A percentile compares a stretch with the other conserved stretches of the same genome.
phyloP scores from a whole-genome alignment of 306 rosid species.

The Casuarina glauca region DNA sequence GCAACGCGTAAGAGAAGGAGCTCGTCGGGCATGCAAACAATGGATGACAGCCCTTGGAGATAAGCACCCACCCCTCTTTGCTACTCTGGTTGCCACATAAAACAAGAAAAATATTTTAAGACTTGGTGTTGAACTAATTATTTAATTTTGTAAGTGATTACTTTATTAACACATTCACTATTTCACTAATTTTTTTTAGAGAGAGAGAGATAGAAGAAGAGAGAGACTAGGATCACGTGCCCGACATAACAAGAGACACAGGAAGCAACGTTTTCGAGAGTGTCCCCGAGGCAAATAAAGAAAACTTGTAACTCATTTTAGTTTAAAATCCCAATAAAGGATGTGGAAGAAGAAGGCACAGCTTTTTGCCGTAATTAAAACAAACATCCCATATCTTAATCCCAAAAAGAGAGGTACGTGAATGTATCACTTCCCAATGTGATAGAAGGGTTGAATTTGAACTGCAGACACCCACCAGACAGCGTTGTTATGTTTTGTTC shows the following conservation, averaged over 20 bases:
- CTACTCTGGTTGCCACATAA: too few relatives aligned
- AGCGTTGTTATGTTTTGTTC: conserved; percentile 18
- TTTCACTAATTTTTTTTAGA: too few relatives aligned
- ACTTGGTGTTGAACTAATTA: too few relatives aligned
- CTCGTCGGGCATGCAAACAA: too few relatives aligned
- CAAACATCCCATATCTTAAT: conserved; percentile 41
- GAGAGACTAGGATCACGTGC: conserved; percentile 23
- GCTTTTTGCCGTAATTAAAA: conserved; percentile 18
- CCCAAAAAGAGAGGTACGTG: conserved; percentile 22
- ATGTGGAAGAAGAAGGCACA: conserved; percentile 29
- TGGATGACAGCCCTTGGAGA: too few relatives aligned
- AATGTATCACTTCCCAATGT: conserved; percentile 44
- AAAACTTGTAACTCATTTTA: conserved; percentile 13
- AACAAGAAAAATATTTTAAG: too few relatives aligned
- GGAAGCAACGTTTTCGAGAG: conserved; percentile 62
- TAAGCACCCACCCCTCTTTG: too few relatives aligned
- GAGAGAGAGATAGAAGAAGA: neutral
- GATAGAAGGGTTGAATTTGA: conserved; percentile 31
- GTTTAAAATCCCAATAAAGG: conserved; percentile 44
- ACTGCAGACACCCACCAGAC: conserved; percentile 28
- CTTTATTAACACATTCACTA: too few relatives aligned
- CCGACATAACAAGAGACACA: conserved; percentile 40
- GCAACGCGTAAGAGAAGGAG: too few relatives aligned
- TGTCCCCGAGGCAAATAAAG: conserved; percentile 43
- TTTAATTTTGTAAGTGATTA: too few relatives aligned